Evolutionary conservation across 2,329 filamentous ascomycete species (phyloP).

Genomic region (Chaetomium globosum): DNA sequence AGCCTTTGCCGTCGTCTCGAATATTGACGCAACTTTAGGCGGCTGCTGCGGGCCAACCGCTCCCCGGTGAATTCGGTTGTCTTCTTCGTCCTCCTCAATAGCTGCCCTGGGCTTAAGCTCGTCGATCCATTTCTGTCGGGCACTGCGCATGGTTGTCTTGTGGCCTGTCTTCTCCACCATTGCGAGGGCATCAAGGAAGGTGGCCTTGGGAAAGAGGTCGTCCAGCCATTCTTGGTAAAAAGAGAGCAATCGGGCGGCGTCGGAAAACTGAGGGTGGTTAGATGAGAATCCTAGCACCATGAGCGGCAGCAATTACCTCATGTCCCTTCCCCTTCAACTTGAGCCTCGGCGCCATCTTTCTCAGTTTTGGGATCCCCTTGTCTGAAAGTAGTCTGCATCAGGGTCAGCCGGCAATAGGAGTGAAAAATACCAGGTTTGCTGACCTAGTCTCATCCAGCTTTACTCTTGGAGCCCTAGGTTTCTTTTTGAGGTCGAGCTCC

Average conservation of each 20-base stretch:
- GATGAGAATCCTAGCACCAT: neutral
- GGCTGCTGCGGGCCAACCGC: slow-evolving; percentile 38
- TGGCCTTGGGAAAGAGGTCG: slow-evolving; percentile 90
- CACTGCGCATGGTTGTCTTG: slow-evolving; percentile 73
- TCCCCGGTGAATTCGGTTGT: slow-evolving; percentile 35
- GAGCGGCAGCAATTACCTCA: slow-evolving; percentile 59
- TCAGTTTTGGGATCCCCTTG: slow-evolving; percentile 80
- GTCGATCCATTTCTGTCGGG: slow-evolving; percentile 81
- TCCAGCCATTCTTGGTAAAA: slow-evolving; percentile 98
- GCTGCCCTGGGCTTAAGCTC: slow-evolving; percentile 62
- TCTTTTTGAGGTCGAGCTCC: slow-evolving; percentile 80
- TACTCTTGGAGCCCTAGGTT: slow-evolving; percentile 68
- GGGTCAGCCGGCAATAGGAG: slow-evolving; percentile 26
- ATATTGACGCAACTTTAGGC: slow-evolving; percentile 45
- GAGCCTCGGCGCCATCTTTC: slow-evolving; percentile 69
- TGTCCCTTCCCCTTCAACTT: slow-evolving; percentile 92
- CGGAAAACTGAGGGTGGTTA: slow-evolving; percentile 67
- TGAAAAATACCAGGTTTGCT: neutral
- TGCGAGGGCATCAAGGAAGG: slow-evolving; percentile 82
- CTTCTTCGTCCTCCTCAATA: slow-evolving; percentile 41
- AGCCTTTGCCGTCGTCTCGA: slow-evolving; percentile 38
- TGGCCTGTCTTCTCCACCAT: slow-evolving; percentile 96
- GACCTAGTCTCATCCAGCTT: slow-evolving; percentile 85
- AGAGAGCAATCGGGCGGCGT: slow-evolving; percentile 77
- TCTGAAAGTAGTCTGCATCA: slow-evolving; percentile 71